Evolutionary conservation across 2,329 filamentous ascomycete genomes (phyloP).

Genomic region (Clarireedia homoeocarpa): DNA sequence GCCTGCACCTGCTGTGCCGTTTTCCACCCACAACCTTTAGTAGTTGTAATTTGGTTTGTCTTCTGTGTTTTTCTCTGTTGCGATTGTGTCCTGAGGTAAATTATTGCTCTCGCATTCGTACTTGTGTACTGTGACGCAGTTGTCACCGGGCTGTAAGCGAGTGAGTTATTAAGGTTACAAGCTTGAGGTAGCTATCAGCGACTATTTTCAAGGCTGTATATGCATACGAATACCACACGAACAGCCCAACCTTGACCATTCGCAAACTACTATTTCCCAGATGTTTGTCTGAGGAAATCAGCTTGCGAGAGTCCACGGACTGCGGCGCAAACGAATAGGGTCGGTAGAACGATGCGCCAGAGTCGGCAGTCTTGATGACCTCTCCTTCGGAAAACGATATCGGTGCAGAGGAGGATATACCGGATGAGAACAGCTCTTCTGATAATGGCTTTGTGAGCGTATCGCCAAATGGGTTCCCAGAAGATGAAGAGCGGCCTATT

Average conservation of each 20-base stretch:
- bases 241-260: not conserved
- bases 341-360: conserved; percentile 25
- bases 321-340: conserved; percentile 23
- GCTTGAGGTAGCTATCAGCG: conserved; percentile 1
- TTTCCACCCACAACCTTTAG: not conserved
- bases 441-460: conserved; percentile 23
- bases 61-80: not conserved
- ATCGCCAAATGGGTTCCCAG: not conserved
- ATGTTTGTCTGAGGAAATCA: conserved; percentile 17
- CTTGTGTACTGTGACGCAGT: conserved; percentile 1
- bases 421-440: conserved; percentile 42
- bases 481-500: conserved; percentile 31
- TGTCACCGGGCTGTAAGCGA: conserved; percentile 10
- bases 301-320: conserved; percentile 18
- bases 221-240: not conserved
- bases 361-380: conserved; percentile 52
- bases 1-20: not conserved
- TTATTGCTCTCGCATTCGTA: not conserved
- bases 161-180: not conserved
- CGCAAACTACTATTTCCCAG: not conserved
- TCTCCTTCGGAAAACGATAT: conserved; percentile 56
- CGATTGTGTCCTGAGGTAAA: not conserved
- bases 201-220: not conserved
- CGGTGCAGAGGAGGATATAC: conserved; percentile 47
- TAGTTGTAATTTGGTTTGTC: not conserved